These are phyloP conservation scores for Spathaspora girioi DNA, from an alignment of 805 yeast species.

Conservation along the genomic window DNA sequence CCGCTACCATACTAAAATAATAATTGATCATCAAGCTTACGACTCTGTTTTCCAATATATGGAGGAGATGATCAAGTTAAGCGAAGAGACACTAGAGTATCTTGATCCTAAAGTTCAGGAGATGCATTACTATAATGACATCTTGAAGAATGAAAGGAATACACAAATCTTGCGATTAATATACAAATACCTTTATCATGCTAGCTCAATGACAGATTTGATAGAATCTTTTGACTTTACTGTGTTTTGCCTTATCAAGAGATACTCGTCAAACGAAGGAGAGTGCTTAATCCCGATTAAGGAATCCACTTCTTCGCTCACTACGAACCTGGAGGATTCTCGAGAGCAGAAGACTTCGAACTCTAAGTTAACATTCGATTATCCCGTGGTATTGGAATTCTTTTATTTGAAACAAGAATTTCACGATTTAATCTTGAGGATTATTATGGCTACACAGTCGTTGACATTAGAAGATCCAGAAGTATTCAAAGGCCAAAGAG, in stretches of 20 bases:
- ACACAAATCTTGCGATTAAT: conserved; percentile 50
- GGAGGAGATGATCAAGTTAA: conserved; percentile 33
- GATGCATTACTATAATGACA: conserved; percentile 33
- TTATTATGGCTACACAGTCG: conserved; percentile 66
- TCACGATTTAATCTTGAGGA: conserved; percentile 55
- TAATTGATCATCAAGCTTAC: conserved; percentile 49
- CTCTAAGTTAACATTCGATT: conserved; percentile 37
- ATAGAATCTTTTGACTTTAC: conserved; percentile 63
- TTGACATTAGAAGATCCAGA: conserved; percentile 74
- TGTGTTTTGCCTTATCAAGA: conserved; percentile 43
- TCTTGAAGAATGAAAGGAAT: conserved; percentile 41
- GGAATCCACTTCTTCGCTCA: background rate
- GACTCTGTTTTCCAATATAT: conserved; percentile 32
- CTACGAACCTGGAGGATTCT: background rate
- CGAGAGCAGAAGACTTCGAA: conserved; percentile 10
- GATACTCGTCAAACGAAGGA: conserved; percentile 17
- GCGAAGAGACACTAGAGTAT: conserved; percentile 40
- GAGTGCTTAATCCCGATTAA: background rate
- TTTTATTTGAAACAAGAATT: conserved; percentile 69
- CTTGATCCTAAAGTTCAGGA: conserved; percentile 35
- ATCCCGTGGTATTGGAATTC: conserved; percentile 63
- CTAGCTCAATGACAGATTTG: conserved; percentile 47
- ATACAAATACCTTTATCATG: conserved; percentile 49
- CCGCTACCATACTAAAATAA: conserved; percentile 38
- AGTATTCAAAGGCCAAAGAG: conserved; percentile 60